Conservation (phyloP, 345 rosid genomes). For the Mercurialis annua region DNA sequence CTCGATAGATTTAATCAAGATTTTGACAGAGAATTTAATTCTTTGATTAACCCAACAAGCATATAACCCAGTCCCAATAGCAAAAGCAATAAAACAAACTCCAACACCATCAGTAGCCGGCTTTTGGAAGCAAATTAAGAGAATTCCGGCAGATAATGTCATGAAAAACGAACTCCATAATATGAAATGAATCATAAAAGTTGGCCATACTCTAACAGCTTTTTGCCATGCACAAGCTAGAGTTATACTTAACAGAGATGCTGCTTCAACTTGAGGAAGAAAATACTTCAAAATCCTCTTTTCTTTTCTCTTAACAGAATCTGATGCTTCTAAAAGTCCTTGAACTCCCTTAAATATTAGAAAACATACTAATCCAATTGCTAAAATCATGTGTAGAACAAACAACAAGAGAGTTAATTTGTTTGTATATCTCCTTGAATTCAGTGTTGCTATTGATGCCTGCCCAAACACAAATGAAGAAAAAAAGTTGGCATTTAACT, state of each 20-base stretch:
- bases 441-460: conserved; percentile 59
- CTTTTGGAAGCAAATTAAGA: conserved; percentile 85
- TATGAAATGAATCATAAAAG: conserved; percentile 78
- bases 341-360: conserved; percentile 84
- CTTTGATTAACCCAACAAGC: conserved; percentile 85
- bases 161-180: conserved; percentile 70
- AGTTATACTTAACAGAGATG: conserved; percentile 70
- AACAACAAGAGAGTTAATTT: conserved; percentile 63
- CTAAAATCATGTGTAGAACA: conserved; percentile 59
- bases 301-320: conserved; percentile 47
- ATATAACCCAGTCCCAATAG: conserved; percentile 82
- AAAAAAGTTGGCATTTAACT: too few species aligned
- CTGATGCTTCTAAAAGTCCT: conserved; percentile 62
- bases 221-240: conserved; percentile 90
- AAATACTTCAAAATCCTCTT: conserved; percentile 46
- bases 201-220: conserved; percentile 73
- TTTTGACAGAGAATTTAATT: conserved; percentile 53
- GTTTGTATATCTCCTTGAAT: conserved; percentile 84
- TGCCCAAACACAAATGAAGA: conserved; percentile 16
- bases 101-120: conserved; percentile 83
- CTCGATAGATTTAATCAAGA: conserved; percentile 60
- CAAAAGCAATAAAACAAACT: conserved; percentile 67
- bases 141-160: conserved; percentile 83
- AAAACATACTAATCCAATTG: conserved; percentile 65
- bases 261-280: conserved; percentile 90